Evolutionary conservation across 306 rosid species (phyloP).

Genomic region (Vicia villosa): DNA sequence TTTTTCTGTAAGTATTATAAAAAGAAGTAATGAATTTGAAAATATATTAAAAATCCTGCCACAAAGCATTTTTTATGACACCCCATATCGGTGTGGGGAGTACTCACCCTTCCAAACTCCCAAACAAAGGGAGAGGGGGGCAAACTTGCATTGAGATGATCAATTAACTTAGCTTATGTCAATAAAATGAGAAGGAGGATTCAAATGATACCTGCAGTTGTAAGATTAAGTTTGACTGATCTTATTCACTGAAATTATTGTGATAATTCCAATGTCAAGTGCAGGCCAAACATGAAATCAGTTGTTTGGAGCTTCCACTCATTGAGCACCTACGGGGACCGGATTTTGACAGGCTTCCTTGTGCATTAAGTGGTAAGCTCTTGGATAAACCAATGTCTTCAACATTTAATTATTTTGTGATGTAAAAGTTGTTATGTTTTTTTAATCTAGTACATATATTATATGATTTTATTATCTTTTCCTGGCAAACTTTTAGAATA

Average conservation of each 20-base stretch:
- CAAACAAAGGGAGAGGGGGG: too few relatives aligned
- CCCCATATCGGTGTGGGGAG: too few relatives aligned
- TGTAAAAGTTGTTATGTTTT: not conserved
- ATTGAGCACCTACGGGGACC: conserved; percentile 82
- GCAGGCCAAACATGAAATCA: conserved; percentile 83
- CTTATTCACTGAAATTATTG: conserved; percentile 22
- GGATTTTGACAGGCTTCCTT: conserved; percentile 74
- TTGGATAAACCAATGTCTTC: not conserved
- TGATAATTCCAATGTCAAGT: conserved; percentile 47
- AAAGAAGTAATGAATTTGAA: too few relatives aligned
- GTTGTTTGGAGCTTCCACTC: conserved; percentile 97
- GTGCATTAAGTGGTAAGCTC: conserved; percentile 63
- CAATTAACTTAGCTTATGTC: conserved; percentile 21
- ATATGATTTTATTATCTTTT: conserved; percentile 15
- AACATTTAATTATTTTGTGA: conserved; percentile 4
- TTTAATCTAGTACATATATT: not conserved
- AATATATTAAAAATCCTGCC: too few relatives aligned
- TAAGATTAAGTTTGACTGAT: conserved; percentile 5
- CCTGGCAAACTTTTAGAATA: conserved; percentile 5
- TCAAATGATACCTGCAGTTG: conserved; percentile 16
- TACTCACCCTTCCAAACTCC: too few relatives aligned
- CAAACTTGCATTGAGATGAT: not conserved
- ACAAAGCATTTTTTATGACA: too few relatives aligned
- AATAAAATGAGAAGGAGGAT: conserved; percentile 22
- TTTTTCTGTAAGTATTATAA: too few relatives aligned